Evolutionary conservation across 2,329 filamentous ascomycete genomes (phyloP).

Genomic region (Calonectria pauciramosa): DNA sequence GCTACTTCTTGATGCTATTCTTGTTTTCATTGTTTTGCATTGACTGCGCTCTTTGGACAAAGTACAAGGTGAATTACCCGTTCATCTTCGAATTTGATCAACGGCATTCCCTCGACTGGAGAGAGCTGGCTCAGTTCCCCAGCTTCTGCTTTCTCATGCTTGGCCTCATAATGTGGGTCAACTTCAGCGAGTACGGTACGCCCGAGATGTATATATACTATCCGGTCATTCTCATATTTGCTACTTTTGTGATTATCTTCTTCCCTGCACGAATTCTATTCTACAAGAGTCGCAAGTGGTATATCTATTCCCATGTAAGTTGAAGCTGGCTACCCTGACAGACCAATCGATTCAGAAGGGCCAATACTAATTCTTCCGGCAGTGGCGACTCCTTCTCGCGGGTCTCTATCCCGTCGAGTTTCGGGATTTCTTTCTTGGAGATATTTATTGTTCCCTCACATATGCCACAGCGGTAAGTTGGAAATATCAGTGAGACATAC

Average conservation of each 20-base stretch:
- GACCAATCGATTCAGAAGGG: too few relatives aligned
- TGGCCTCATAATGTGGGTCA: conserved; percentile 89
- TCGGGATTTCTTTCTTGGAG: conserved; percentile 95
- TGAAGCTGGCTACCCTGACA: not conserved
- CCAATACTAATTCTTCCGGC: conserved; percentile 17
- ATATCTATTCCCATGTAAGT: conserved; percentile 88
- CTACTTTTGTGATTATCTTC: conserved; percentile 79
- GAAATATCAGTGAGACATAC: not conserved
- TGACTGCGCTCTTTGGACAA: conserved; percentile 86
- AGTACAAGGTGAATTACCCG: conserved; percentile 91
- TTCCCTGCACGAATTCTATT: conserved; percentile 82
- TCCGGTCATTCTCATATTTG: conserved; percentile 81
- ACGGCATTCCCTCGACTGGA: conserved; percentile 89
- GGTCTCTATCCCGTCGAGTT: conserved; percentile 96
- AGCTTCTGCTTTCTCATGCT: conserved; percentile 85
- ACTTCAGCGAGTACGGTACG: conserved; percentile 80
- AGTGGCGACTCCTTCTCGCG: conserved; percentile 89
- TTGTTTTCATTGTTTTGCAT: conserved; percentile 88
- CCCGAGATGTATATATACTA: conserved; percentile 85
- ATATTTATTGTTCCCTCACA: conserved; percentile 96
- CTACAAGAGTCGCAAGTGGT: conserved; percentile 84
- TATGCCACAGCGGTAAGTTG: conserved; percentile 85
- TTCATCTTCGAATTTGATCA: conserved; percentile 98
- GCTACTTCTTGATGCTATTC: conserved; percentile 88
- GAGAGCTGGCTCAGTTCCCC: conserved; percentile 87